Percentiles rank a stretch among this genome's conserved stretches.
Conservation (phyloP, 345 rosid genomes). For the Cardamine occulta region DNA sequence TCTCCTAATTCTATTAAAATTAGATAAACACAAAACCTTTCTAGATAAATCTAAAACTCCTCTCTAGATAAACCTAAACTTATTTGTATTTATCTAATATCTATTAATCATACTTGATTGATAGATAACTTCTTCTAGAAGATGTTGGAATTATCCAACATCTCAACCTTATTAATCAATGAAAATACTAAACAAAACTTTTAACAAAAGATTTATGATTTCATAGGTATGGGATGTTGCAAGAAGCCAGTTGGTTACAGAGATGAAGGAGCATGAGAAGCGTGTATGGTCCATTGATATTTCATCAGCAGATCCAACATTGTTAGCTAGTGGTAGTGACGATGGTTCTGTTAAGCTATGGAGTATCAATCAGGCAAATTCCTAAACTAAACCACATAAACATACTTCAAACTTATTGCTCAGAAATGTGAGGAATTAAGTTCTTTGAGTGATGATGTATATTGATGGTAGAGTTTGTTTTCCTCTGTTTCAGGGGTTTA, state of each 20-base stretch:
- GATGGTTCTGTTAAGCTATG: slow-evolving; percentile 96
- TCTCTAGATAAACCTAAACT: too few species aligned
- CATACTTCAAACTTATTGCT: slow-evolving; percentile 55
- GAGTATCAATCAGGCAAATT: slow-evolving; percentile 79
- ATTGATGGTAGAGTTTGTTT: slow-evolving; percentile 47
- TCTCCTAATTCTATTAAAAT: too few species aligned
- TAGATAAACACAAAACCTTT: too few species aligned
- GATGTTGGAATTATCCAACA: too few species aligned
- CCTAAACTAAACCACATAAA: slow-evolving; percentile 45
- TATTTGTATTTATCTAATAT: too few species aligned
- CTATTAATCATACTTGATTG: too few species aligned
- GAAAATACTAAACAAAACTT: not conserved
- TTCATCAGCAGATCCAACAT: slow-evolving; percentile 83
- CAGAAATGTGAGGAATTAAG: not conserved
- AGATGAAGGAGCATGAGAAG: slow-evolving; percentile 91
- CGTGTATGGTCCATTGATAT: slow-evolving; percentile 95
- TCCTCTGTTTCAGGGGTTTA: slow-evolving; percentile 67
- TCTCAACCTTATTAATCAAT: not conserved
- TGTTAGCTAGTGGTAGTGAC: slow-evolving; percentile 95
- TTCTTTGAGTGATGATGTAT: slow-evolving; percentile 44
- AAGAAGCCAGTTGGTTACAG: slow-evolving; percentile 72
- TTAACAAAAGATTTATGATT: not conserved
- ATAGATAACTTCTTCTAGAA: too few species aligned
- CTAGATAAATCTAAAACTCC: too few species aligned
- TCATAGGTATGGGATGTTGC: slow-evolving; percentile 75